Base-by-base conservation (phyloP, 2,329 filamentous ascomycete species). In the Fusarium agapanthi region DNA sequence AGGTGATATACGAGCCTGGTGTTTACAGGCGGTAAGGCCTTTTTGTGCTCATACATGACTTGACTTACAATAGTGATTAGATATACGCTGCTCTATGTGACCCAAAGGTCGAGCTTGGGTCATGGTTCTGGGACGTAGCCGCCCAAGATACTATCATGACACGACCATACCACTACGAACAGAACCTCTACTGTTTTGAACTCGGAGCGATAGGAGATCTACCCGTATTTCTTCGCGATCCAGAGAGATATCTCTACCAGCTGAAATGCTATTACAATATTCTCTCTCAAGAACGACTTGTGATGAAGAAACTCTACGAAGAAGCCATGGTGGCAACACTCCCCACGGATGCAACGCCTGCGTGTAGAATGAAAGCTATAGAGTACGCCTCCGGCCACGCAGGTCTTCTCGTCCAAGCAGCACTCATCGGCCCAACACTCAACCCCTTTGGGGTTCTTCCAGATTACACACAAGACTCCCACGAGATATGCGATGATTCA, bases 61-160 rank as follows among this genome's bases (percentile, higher is more conserved):
- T 24, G 7, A 8, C 37, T 69, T 1, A 69, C 28, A 41, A 2
- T 9, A 4, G 3, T 2, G 3, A 2, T 1, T 4, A 73, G 71
- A 38, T 73, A 7, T 73, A 58, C 35, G 70, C 62, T 4, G 55
- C 61, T 11, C 37, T 73, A 1, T 48, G 55, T 10, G 58, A 71
- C 22, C 66, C 66, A 6, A 67, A 55, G 0, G 40, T 73, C 3
- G 32, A 60, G 22, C 70, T 73, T 0, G 70, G 63, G 4, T n/a
- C 62, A 7, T 73, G 71, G 70, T 73, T 53, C 10, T 68, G 70
- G 70, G 50, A 71, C 7, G 35, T 73, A 5, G 67, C 61, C 1
- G 10, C 61, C 6, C 67, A 61, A 7, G 59, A 58, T 4, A 41
- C 40, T 5, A 28, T 59, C 30, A 48, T 47, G 14, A 48, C 58